Base-by-base conservation (phyloP, 106 monocot species). In the Dendrobium chrysotoxum region DNA sequence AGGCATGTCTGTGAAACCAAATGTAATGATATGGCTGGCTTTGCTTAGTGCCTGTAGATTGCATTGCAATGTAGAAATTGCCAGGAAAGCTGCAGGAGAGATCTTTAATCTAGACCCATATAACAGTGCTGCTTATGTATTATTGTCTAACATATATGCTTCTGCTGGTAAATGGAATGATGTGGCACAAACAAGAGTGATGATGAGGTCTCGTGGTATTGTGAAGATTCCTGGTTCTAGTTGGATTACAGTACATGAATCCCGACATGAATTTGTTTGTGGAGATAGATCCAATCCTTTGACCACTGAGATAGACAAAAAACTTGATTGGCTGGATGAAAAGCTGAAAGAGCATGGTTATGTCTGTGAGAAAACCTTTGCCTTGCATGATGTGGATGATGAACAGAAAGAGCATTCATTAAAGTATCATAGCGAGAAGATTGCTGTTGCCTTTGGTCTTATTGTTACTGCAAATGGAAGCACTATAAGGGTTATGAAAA, bases 141-240 rank as follows among this genome's bases (percentile, higher is more conserved):
- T 91, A 64, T 66, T 94, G 72, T 94, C 94, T 0, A 94, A 94
- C 78, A 87, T 91, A 46, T 90, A 91, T 81, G 89, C 94, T 79
- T 88, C 86, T 76, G 74, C 77, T 67, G 89, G 89, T 2, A 79
- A 66, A 66, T 94, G 94, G 94, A 85, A 84, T 75, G 88, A 91
- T 81, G 94, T 88, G 25, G 75, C 84, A 3, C 85, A 85, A 77
- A 86, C 76, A 44, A 82, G 94, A 75, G 44, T 80, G 78, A 83
- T 82, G 79, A 94, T 94, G 89, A 88, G 80, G 80, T 79, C 70
- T 44, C 78, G 80, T 67, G 89, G 87, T 21, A 79, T 89, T 12
- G 46, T 76, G 61, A 94, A 94, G 50, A 45, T 73, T 23, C 91
- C 91, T 17, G 94, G 94, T 54, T 87, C 61, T 13, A 94, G 94